These are phyloP conservation scores for Venturia oleaginea DNA, from an alignment of 2,329 filamentous ascomycete genomes.

Conservation along the genomic window DNA sequence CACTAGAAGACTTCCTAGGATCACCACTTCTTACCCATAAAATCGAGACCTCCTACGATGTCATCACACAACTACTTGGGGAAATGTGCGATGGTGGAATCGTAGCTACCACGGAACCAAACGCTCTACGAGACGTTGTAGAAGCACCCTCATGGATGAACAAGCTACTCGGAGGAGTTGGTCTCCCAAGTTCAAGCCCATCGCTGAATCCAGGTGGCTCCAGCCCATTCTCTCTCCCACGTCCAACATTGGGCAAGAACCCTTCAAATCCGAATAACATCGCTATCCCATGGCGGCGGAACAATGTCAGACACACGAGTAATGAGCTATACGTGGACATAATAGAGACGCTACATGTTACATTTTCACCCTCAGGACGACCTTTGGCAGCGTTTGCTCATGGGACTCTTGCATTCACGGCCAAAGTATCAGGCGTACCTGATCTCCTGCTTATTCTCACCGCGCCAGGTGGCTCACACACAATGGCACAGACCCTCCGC, in stretches of 20 bases:
- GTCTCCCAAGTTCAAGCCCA: conserved; percentile 57
- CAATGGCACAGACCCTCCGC: conserved; percentile 65
- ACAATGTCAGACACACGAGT: conserved; percentile 89
- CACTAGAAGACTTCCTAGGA: conserved; percentile 88
- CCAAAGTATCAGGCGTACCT: conserved; percentile 88
- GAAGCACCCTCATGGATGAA: conserved; percentile 87
- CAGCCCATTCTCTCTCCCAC: conserved; percentile 9
- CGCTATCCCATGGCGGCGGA: conserved; percentile 73
- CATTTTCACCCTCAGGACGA: conserved; percentile 79
- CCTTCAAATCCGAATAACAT: conserved; percentile 16
- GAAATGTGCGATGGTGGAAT: conserved; percentile 95
- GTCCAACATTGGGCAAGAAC: conserved; percentile 5
- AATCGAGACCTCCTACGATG: conserved; percentile 84
- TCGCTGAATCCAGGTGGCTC: conserved; percentile 9
- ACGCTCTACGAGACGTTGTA: conserved; percentile 82
- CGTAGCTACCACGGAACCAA: conserved; percentile 85
- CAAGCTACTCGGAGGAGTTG: conserved; percentile 80
- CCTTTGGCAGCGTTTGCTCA: conserved; percentile 80
- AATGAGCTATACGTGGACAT: conserved; percentile 97
- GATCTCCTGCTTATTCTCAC: conserved; percentile 77
- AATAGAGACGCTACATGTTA: conserved; percentile 80
- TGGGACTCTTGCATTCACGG: conserved; percentile 88
- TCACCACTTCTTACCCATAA: conserved; percentile 76
- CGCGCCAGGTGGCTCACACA: conserved; percentile 66
- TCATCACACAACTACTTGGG: conserved; percentile 81